These are phyloP conservation scores for Lachnum nothofagi DNA, from an alignment of 2,329 filamentous ascomycete species.

Conservation along the genomic window DNA sequence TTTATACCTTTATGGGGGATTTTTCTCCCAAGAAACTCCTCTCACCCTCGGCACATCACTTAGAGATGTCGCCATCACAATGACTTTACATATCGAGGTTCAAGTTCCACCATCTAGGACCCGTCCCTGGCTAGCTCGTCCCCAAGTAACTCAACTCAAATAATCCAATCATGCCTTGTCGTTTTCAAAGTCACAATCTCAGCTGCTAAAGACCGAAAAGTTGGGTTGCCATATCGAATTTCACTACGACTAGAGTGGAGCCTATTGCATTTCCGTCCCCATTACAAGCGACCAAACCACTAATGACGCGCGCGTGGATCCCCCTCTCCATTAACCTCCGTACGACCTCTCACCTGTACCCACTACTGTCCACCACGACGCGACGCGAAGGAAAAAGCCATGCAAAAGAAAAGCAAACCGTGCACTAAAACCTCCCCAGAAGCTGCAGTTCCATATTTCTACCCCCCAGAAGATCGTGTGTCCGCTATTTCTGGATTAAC, in stretches of 20 bases:
- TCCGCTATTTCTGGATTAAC: too few relatives aligned
- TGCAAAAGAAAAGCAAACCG: conserved; percentile 17
- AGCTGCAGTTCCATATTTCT: conserved; percentile 27
- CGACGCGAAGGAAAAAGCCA: conserved; percentile 16
- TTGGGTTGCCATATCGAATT: conserved; percentile 1
- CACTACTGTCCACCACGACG: conserved; percentile 1
- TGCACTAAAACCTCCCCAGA: conserved; percentile 32
- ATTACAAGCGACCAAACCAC: background rate
- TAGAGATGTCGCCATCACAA: too few relatives aligned
- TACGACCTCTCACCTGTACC: background rate
- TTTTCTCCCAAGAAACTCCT: too few relatives aligned
- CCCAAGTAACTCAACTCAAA: too few relatives aligned
- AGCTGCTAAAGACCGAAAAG: too few relatives aligned
- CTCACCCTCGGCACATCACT: too few relatives aligned
- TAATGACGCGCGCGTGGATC: conserved; percentile 5
- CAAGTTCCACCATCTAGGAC: too few relatives aligned
- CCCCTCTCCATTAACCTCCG: background rate
- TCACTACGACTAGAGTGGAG: background rate
- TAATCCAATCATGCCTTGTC: too few relatives aligned
- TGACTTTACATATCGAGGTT: too few relatives aligned
- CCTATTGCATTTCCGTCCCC: background rate
- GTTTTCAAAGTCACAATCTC: too few relatives aligned
- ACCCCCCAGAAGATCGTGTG: conserved; percentile 14
- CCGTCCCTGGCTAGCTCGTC: too few relatives aligned
- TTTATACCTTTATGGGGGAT: too few relatives aligned